phyloP scores from a whole-genome alignment of 164 flowering plant genomes.

The Sedum album region DNA sequence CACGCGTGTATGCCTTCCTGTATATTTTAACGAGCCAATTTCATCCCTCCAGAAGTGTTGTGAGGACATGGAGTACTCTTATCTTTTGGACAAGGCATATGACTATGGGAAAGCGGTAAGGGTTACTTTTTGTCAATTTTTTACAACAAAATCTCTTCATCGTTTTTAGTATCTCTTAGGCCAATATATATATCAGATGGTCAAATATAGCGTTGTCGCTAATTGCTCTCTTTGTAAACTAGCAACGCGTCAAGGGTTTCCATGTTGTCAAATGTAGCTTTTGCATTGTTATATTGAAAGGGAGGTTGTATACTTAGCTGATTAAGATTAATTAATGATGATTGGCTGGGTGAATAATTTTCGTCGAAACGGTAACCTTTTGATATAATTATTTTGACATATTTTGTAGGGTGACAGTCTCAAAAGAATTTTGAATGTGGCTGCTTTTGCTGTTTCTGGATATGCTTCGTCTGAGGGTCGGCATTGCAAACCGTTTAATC shows the following conservation, averaged over 20 bases:
- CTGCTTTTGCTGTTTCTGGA: slow-evolving; percentile 96
- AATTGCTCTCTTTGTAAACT: neutral
- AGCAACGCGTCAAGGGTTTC: neutral
- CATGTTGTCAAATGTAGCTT: no score
- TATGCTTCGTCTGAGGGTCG: slow-evolving; percentile 94
- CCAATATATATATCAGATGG: no score
- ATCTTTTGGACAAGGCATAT: slow-evolving; percentile 80
- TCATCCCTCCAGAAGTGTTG: slow-evolving; percentile 92
- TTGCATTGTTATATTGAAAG: no score
- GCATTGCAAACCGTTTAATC: slow-evolving; percentile 93
- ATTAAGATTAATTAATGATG: neutral
- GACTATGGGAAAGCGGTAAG: slow-evolving; percentile 92
- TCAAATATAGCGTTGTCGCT: neutral
- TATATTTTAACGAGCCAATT: slow-evolving; percentile 86
- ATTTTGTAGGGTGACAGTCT: slow-evolving; percentile 71
- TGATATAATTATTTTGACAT: neutral
- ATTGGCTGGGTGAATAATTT: neutral
- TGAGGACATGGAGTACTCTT: slow-evolving; percentile 95
- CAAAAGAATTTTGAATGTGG: slow-evolving; percentile 65
- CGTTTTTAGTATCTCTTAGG: no score
- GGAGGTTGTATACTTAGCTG: no score
- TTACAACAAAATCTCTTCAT: no score
- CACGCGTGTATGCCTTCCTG: slow-evolving; percentile 91
- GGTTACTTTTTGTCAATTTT: no score
- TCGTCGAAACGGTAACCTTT: neutral